Evolutionary conservation across 257 asterid species (phyloP).

Genomic region (Misopates orontium): DNA sequence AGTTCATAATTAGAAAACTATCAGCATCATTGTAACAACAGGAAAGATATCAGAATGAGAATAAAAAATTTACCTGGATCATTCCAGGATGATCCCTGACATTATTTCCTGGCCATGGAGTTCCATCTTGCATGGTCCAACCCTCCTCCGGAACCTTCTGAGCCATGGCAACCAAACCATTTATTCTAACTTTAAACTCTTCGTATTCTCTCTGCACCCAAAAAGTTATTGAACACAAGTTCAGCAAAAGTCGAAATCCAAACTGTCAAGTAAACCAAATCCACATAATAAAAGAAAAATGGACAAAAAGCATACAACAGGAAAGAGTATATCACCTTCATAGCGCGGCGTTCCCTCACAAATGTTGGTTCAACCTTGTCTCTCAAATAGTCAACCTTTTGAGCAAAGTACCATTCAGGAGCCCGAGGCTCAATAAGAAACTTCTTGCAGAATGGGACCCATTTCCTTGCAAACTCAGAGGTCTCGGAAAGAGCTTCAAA

Average conservation of each 20-base stretch:
- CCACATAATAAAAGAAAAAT: not conserved
- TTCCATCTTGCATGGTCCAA: slow-evolving; percentile 99
- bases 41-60: slow-evolving; percentile 8
- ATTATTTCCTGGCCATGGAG: slow-evolving; percentile 96
- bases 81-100: slow-evolving; percentile 99
- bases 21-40: not conserved
- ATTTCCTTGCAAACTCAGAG: slow-evolving; percentile 90
- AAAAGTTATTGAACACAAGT: slow-evolving; percentile 2
- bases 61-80: slow-evolving; percentile 71
- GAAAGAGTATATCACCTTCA: slow-evolving; percentile 63
- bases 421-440: slow-evolving; percentile 90
- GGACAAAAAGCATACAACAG: not conserved
- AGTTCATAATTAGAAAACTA: slow-evolving; percentile 11
- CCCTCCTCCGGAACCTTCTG: slow-evolving; percentile 97
- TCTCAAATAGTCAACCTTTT: slow-evolving; percentile 79
- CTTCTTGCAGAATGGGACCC: slow-evolving; percentile 97
- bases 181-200: slow-evolving; percentile 84
- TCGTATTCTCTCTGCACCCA: slow-evolving; percentile 84
- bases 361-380: slow-evolving; percentile 87
- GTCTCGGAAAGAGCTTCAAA: slow-evolving; percentile 98
- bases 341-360: slow-evolving; percentile 97
- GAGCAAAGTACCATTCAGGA: slow-evolving; percentile 91
- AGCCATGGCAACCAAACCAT: slow-evolving; percentile 84
- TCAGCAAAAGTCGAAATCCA: slow-evolving; percentile 4
- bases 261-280: too few relatives aligned